Percentiles rank a stretch among this genome's conserved stretches.
Evolutionary conservation across 306 rosid genomes (phyloP).

Genomic region (Vigna nakashimae): DNA sequence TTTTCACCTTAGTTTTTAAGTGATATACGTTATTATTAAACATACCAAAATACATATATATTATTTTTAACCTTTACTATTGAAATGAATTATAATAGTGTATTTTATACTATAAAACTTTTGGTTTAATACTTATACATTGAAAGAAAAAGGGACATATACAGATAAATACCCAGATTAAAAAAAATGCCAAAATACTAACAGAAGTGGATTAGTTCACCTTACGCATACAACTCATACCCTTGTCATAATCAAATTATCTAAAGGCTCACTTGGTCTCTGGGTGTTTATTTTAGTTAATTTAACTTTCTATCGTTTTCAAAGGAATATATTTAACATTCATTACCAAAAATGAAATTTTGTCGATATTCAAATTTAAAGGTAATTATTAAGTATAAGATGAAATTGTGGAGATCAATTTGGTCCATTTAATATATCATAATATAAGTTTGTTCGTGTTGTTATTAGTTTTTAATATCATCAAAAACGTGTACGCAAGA

Average conservation of each 20-base stretch:
- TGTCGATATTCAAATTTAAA: neutral
- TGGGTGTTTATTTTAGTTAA: neutral
- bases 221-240: too few relatives aligned
- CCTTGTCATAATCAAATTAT: conserved; percentile 8
- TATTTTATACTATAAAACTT: too few relatives aligned
- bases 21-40: too few relatives aligned
- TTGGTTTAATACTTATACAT: too few relatives aligned
- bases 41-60: too few relatives aligned
- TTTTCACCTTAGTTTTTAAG: too few relatives aligned
- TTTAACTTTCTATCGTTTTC: neutral
- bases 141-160: too few relatives aligned
- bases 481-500: neutral
- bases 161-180: too few relatives aligned
- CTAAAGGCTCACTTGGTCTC: conserved; percentile 2
- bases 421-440: neutral
- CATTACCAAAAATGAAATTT: too few relatives aligned
- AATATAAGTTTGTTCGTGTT: neutral
- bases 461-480: neutral
- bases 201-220: neutral
- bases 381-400: neutral
- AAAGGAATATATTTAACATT: neutral
- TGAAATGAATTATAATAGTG: too few relatives aligned
- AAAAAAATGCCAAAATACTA: neutral
- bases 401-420: neutral
- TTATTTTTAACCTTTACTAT: too few relatives aligned